Evolutionary conservation across 768 basidiomycete species (phyloP).

Genomic region (Sporobolomyces phaffii): DNA sequence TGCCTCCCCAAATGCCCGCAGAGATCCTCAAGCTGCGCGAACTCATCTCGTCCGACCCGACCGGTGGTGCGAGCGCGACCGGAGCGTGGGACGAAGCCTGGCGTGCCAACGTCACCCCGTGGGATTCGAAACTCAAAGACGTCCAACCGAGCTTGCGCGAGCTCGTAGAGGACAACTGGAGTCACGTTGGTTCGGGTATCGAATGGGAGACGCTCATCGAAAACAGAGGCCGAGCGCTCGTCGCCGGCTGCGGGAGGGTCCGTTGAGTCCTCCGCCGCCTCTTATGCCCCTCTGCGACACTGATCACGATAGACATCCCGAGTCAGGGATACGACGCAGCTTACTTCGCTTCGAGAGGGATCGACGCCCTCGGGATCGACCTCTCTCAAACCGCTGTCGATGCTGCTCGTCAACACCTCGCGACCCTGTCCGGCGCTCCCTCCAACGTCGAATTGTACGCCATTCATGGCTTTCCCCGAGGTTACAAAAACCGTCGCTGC

Average conservation of each 20-base stretch:
- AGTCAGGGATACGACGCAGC: constrained; percentile 59
- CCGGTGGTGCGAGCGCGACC: neutral
- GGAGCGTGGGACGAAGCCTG: constrained; percentile 43
- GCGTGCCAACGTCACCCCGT: constrained; percentile 56
- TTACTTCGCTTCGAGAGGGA: constrained; percentile 54
- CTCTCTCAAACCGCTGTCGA: constrained; percentile 56
- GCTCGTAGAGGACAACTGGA: constrained; percentile 51
- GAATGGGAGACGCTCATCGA: constrained; percentile 48
- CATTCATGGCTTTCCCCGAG: neutral
- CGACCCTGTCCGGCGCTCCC: neutral
- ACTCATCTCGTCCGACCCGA: neutral
- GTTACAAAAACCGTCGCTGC: too few species aligned
- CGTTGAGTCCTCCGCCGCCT: constrained; percentile 37
- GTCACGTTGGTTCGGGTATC: too few species aligned
- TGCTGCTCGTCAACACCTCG: constrained; percentile 50
- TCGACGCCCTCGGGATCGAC: constrained; percentile 56
- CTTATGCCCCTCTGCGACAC: neutral
- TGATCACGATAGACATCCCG: too few species aligned
- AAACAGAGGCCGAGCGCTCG: constrained; percentile 50
- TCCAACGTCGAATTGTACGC: constrained; percentile 16
- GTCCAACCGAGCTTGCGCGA: constrained; percentile 57
- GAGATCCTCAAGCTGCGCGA: constrained; percentile 2
- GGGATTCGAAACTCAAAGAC: constrained; percentile 51
- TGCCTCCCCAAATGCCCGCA: constrained; percentile 4
- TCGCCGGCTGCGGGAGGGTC: constrained; percentile 60